Evolutionary conservation across 2,329 filamentous ascomycete species (phyloP).

Genomic region (Tolypocladium sp.): DNA sequence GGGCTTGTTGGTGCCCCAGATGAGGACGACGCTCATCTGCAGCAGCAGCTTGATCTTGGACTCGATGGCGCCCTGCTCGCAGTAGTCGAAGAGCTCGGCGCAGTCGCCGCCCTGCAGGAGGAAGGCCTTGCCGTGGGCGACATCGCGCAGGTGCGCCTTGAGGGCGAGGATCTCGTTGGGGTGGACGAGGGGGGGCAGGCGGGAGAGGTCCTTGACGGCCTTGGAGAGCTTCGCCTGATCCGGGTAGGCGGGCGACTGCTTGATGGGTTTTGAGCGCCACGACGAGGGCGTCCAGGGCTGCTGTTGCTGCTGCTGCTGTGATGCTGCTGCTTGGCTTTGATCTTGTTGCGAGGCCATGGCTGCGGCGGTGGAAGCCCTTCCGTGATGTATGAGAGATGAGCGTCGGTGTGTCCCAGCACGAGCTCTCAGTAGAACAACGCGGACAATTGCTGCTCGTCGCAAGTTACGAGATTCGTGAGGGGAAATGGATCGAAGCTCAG

Average conservation of each 20-base stretch:
- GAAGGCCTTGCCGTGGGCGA: constrained; percentile 84
- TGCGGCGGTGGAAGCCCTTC: neutral
- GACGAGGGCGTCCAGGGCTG: constrained; percentile 51
- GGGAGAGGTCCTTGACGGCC: constrained; percentile 54
- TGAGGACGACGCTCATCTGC: constrained; percentile 93
- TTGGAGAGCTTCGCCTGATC: constrained; percentile 49
- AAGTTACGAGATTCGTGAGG: neutral
- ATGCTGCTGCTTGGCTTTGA: constrained; percentile 2
- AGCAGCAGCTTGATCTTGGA: constrained; percentile 93
- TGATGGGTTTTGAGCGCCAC: constrained; percentile 72
- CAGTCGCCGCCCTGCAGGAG: constrained; percentile 95
- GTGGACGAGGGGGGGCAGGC: constrained; percentile 70
- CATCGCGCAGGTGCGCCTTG: constrained; percentile 70
- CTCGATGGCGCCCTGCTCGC: constrained; percentile 79
- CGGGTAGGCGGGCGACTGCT: constrained; percentile 64
- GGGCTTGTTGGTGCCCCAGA: constrained; percentile 74
- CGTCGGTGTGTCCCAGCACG: neutral
- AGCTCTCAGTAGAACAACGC: neutral
- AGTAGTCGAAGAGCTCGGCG: constrained; percentile 96
- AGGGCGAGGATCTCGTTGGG: constrained; percentile 73
- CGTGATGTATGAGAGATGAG: neutral
- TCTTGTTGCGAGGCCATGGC: neutral
- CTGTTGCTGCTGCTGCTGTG: neutral
- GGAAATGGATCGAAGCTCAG: neutral
- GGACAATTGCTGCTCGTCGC: neutral